Evolutionary conservation across 352 stramenopile genomes (phyloP), one percentile per base, ranked within the genome.

Genomic region (Globisporangium sylvaticum): DNA sequence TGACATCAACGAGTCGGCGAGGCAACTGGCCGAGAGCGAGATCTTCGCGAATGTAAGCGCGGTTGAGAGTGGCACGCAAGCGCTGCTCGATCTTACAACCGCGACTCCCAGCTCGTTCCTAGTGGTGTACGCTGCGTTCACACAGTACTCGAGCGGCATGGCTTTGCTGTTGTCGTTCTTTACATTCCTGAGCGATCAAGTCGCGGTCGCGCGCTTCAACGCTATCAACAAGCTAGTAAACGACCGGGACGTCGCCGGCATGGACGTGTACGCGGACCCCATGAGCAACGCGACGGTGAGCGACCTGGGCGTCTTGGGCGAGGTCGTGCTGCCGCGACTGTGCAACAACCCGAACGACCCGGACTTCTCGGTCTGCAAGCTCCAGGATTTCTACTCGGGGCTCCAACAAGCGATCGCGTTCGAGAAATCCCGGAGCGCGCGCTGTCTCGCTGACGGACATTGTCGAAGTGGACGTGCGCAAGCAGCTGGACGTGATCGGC

Each of bases 111-210:
- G 25, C 12, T 6, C 55, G 12, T 61, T 31, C 9, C 31, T 61
- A 20, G 9, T 46, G 15, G 20, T 32, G 20, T 48, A 61, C 31
- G 31, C 55, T 2, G 59, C 55, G 10, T 53, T 55, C 59, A n/a
- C 34, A 1, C 44, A 65, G 75, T 81, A 73, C 37, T 79, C 44
- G 68, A 85, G 37, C 74, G 73, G 62, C 84, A 87, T 75, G 87
- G 61, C 27, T 7, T n/a, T 44, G 27, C 25, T 72, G 54, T 48
- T 67, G 42, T 55, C 60, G 25, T 67, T 53, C 31, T 67, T 65
- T 18, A 67, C 56, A 22, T 68, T 72, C 55, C 20, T 72, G 24
- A 55, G 62, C 8, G 60, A 72, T 54, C 66, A 72, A 22, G 60
- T 71, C 29, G 48, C 66, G 15, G 18, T 42, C 2, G 61, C 55